Percentiles rank a stretch among this genome's conserved stretches.
Conservation (phyloP, 768 basidiomycete species). For the Trametes meyenii region DNA sequence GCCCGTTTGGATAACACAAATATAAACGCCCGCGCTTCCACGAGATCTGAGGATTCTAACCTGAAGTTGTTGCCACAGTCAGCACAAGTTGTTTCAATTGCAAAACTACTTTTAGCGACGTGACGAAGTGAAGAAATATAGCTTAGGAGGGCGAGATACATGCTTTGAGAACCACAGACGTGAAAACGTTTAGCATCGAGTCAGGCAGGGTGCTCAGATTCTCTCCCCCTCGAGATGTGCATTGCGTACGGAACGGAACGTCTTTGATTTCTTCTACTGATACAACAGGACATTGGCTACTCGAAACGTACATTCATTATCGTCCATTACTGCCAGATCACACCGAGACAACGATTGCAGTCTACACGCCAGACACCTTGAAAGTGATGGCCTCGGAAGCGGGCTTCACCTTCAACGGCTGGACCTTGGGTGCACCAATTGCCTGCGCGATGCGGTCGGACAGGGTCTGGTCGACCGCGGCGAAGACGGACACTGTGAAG, state of each 20-base stretch:
- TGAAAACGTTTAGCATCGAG: no score
- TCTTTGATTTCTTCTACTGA: not conserved
- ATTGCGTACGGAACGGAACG: no score
- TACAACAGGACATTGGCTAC: not conserved
- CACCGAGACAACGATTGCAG: no score
- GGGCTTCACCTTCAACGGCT: conserved; percentile 62
- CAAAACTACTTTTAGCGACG: no score
- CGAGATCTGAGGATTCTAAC: no score
- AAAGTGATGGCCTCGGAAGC: conserved; percentile 60
- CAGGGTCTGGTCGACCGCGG: conserved; percentile 73
- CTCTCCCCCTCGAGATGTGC: not conserved
- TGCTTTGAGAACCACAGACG: no score
- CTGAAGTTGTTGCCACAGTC: no score
- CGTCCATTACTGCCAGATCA: not conserved
- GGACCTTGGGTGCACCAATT: conserved; percentile 58
- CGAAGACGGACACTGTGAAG: conserved; percentile 70
- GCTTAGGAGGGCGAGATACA: no score
- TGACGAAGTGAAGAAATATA: not conserved
- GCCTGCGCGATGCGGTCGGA: conserved; percentile 80
- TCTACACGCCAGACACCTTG: conserved; percentile 30
- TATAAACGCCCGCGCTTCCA: not conserved
- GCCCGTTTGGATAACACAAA: not conserved
- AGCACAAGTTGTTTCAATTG: not conserved
- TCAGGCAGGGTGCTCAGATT: no score
- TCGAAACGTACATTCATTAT: not conserved